These are phyloP conservation scores for Pseudogymnoascus sp. DNA, from an alignment of 2,329 filamentous ascomycete genomes.

Conservation along the genomic window DNA sequence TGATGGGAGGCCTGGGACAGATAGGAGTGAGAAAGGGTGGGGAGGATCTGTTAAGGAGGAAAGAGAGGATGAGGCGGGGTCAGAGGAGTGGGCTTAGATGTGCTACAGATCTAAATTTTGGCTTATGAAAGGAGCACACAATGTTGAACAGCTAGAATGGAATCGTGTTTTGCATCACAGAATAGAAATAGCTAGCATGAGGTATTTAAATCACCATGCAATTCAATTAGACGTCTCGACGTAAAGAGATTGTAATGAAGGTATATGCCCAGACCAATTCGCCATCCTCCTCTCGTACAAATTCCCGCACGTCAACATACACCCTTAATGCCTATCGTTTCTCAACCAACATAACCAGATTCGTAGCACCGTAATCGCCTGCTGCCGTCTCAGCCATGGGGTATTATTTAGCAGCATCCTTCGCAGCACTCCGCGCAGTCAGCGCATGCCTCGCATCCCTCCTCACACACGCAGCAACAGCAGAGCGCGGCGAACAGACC, in stretches of 20 bases:
- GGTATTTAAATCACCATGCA: background rate
- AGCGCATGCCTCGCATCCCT: constrained; percentile 43
- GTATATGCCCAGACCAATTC: background rate
- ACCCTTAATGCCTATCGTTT: background rate
- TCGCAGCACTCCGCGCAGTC: constrained; percentile 33
- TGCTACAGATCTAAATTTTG: background rate
- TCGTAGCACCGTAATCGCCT: background rate
- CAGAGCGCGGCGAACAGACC: constrained; percentile 41
- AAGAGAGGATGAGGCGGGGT: background rate
- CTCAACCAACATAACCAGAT: background rate
- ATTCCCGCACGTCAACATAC: background rate
- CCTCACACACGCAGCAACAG: constrained; percentile 45
- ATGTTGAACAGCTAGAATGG: background rate
- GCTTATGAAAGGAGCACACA: background rate
- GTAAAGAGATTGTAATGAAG: background rate
- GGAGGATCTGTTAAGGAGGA: background rate
- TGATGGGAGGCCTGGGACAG: background rate
- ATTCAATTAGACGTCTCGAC: background rate
- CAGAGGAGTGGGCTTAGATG: background rate
- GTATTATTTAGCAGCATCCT: constrained; percentile 23
- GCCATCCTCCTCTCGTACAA: background rate
- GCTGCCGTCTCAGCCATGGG: background rate
- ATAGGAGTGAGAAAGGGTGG: background rate
- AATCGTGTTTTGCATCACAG: background rate
- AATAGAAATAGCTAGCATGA: background rate